Percentiles rank a stretch among this genome's conserved stretches.
phyloP scores from a whole-genome alignment of 495 filamentous ascomycete genomes.

The Penicillium malachiteum region DNA sequence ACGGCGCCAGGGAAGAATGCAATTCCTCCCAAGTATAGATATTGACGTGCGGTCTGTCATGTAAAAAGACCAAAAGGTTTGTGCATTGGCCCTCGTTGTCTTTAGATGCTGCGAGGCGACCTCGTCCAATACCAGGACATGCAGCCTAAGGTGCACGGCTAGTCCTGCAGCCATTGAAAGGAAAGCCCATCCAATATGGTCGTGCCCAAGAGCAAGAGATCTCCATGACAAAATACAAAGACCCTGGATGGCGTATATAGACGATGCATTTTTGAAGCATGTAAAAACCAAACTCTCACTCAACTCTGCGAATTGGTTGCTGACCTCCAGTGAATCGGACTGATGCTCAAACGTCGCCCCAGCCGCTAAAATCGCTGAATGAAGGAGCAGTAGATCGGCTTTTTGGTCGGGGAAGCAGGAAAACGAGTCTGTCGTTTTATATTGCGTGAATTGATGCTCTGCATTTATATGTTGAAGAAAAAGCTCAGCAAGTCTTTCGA shows the following conservation, averaged over 20 bases:
- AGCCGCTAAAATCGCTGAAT: slow-evolving; percentile 7
- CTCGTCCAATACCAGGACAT: slow-evolving; percentile 10
- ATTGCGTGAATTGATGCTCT: slow-evolving; percentile 12
- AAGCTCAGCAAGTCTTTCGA: slow-evolving; percentile 1
- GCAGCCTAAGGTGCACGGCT: slow-evolving; percentile 11
- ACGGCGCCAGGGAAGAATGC: slow-evolving; percentile 9
- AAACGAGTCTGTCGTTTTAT: not conserved
- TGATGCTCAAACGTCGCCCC: slow-evolving; percentile 8
- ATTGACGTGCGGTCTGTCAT: slow-evolving; percentile 12
- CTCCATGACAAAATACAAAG: slow-evolving; percentile 10
- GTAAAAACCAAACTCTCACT: slow-evolving; percentile 9
- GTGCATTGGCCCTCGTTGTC: not conserved
- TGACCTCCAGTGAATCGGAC: slow-evolving; percentile 1
- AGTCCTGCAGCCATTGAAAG: slow-evolving; percentile 12
- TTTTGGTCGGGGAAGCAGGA: not conserved
- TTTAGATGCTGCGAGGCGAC: not conserved
- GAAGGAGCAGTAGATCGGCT: slow-evolving; percentile 5
- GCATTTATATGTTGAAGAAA: slow-evolving; percentile 6
- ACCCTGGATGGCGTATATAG: slow-evolving; percentile 11
- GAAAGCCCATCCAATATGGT: slow-evolving; percentile 11
- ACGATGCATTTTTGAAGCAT: slow-evolving; percentile 9
- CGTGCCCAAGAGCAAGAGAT: slow-evolving; percentile 7
- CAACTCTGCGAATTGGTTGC: slow-evolving; percentile 6
- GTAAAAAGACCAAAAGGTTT: slow-evolving; percentile 14
- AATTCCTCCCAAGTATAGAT: slow-evolving; percentile 11